Evolutionary conservation across 345 rosid genomes (phyloP), one percentile per base, ranked within the genome.

Genomic region (Clarkia xantiana): DNA sequence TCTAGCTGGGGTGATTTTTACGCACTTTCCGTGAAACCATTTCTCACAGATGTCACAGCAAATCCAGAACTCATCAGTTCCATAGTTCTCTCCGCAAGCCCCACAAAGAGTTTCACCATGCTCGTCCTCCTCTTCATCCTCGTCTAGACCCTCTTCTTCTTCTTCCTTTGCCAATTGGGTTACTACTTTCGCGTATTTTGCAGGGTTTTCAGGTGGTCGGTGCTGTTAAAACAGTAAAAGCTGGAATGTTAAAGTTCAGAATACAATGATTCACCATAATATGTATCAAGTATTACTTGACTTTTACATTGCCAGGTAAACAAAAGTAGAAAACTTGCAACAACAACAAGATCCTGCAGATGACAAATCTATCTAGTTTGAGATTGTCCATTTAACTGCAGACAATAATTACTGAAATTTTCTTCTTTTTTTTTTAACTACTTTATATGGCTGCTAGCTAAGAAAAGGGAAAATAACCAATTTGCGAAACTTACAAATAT

Each of bases 21-120:
- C 95, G 42, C 95, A 86, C 65, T 70, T 71, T 14, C 93, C 93
- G 34, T 82, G 93, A 64, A 85, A 85, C 95, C 95, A 85, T 66
- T 67, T 75, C 70, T 85, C 95, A 19, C 94, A 84, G 18, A 70
- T 53, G 61, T 85, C 95, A 5, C 95, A 85, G 47, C 81, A 73
- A 52, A 85, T 85, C 91, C 95, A 86, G 66, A 82, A 86, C 59
- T 86, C 93, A 56, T 82, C 88, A 6, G 78, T 20, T 10, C 64
- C 85, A 54, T 86, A 82, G 64, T 82, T 74, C 63, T 80, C 80
- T 44, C 83, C 93, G 42, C 95, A 86, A 11, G 86, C 93, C 40
- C 96, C 90, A 19, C 94, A 83, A 42, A 80, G 49, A 19, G 96
- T 75, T 12, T 82, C 84, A 14, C 84, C 84, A 0, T 76, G 79